Percentiles rank a stretch among this genome's conserved stretches.
Evolutionary conservation across 1,284 basidiomycete genomes (phyloP).

Genomic region (Trametes pubescens): DNA sequence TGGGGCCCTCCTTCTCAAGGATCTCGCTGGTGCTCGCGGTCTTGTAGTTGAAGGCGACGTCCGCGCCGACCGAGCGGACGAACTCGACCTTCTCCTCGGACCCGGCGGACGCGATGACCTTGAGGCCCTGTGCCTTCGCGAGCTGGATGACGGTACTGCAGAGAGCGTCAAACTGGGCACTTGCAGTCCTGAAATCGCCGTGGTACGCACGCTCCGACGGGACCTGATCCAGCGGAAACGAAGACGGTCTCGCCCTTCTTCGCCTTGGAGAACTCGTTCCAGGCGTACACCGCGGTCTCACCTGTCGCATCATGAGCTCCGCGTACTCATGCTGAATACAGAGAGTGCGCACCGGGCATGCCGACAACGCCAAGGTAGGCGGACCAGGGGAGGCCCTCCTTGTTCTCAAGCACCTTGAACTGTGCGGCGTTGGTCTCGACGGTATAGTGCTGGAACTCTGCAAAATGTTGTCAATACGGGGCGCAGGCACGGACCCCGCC

Average conservation of each 20-base stretch:
- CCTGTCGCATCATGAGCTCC: constrained; percentile 22
- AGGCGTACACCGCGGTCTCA: constrained; percentile 38
- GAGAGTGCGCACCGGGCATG: constrained; percentile 40
- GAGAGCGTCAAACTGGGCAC: neutral
- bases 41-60: constrained; percentile 81
- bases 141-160: constrained; percentile 60
- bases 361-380: constrained; percentile 43
- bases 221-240: constrained; percentile 35
- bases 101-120: constrained; percentile 79
- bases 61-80: constrained; percentile 68
- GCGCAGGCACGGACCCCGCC: no score
- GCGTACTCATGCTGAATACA: neutral
- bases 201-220: constrained; percentile 32
- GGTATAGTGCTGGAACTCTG: constrained; percentile 38
- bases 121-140: constrained; percentile 67
- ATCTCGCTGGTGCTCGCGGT: constrained; percentile 55
- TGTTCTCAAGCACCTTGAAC: constrained; percentile 38
- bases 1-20: constrained; percentile 63
- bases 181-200: no score
- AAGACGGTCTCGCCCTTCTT: constrained; percentile 39
- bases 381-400: constrained; percentile 42
- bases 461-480: no score
- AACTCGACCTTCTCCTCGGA: constrained; percentile 72
- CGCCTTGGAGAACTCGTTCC: constrained; percentile 36
- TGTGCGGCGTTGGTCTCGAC: constrained; percentile 12